Evolutionary conservation across 805 yeast genomes (phyloP).

Genomic region (Suhomyces prunicola): DNA sequence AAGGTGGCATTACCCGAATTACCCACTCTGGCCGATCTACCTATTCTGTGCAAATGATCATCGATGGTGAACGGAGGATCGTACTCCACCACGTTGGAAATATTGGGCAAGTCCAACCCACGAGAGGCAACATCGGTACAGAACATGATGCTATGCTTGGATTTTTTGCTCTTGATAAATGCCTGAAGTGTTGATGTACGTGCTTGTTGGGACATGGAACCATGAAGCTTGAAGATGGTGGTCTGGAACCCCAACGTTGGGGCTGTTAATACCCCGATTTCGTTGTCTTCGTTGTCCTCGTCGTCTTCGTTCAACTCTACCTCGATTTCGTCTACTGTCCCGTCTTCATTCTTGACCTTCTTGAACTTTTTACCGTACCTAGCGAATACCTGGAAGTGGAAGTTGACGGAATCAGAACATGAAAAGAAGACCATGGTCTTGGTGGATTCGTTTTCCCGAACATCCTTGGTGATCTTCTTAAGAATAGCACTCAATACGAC

Average conservation of each 20-base stretch:
- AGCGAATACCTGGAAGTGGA: constrained; percentile 75
- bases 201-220: constrained; percentile 79
- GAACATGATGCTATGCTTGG: constrained; percentile 62
- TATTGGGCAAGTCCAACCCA: constrained; percentile 88
- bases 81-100: constrained; percentile 82
- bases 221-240: constrained; percentile 72
- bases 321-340: constrained; percentile 16
- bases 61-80: constrained; percentile 95
- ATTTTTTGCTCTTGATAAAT: constrained; percentile 46
- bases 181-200: constrained; percentile 74
- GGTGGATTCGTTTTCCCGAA: constrained; percentile 19
- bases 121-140: constrained; percentile 98
- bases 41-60: constrained; percentile 94
- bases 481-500: constrained; percentile 74
- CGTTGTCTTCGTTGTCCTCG: constrained; percentile 22
- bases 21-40: constrained; percentile 99
- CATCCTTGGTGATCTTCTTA: constrained; percentile 35
- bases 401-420: constrained; percentile 95
- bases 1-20: constrained; percentile 71
- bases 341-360: constrained; percentile 29
- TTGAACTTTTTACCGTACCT: constrained; percentile 48
- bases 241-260: constrained; percentile 47
- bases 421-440: constrained; percentile 84
- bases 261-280: constrained; percentile 47
- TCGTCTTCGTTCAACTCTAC: constrained; percentile 12